Evolutionary conservation across 768 basidiomycete genomes (phyloP).

Genomic region (Pleurotus citrinopileatus): DNA sequence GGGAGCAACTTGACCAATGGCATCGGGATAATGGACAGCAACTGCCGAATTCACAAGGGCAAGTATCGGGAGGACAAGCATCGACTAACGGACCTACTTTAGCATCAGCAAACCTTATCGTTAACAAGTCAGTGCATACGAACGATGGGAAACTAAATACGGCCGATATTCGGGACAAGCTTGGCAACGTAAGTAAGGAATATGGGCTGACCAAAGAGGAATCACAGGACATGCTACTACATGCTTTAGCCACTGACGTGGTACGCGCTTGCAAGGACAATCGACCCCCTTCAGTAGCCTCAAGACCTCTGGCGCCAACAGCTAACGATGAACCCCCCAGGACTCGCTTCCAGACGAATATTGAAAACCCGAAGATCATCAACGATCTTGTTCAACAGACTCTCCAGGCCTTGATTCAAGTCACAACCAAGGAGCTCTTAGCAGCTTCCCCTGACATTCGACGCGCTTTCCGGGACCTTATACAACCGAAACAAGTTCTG

Average conservation of each 20-base stretch:
- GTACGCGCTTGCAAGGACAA: too few species aligned
- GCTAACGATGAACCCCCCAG: neutral
- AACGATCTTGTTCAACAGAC: neutral
- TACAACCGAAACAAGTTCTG: too few species aligned
- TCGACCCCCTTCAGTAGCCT: neutral
- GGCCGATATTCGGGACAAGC: too few species aligned
- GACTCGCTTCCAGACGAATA: neutral
- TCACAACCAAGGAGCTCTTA: neutral
- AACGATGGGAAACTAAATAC: neutral
- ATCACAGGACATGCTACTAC: too few species aligned
- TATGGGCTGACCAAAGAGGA: too few species aligned
- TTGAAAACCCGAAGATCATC: neutral
- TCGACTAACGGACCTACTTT: neutral
- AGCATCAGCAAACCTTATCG: neutral
- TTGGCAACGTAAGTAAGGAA: too few species aligned
- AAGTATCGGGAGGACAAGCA: neutral
- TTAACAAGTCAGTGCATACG: neutral
- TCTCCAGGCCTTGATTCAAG: neutral
- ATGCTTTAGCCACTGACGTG: too few species aligned
- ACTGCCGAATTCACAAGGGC: neutral
- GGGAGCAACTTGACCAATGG: neutral
- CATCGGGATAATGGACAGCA: neutral
- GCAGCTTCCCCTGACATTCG: neutral
- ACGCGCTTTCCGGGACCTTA: neutral
- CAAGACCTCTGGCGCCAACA: neutral